Conservation (phyloP, 1,139 yeast species). For the Diutina ranongensis region DNA sequence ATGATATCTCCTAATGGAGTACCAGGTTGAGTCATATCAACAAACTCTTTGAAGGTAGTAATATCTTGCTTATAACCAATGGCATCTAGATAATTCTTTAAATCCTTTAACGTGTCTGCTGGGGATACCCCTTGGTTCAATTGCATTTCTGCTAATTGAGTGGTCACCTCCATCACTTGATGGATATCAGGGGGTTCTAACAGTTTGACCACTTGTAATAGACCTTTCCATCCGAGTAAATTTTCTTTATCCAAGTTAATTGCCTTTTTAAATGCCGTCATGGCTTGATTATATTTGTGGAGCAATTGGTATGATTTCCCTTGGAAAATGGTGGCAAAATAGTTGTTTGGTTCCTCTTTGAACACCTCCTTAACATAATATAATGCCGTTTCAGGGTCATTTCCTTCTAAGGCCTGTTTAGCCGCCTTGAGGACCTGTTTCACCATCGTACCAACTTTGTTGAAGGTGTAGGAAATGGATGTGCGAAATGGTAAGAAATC, state of each 20-base stretch:
- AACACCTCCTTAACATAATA: constrained; percentile 41
- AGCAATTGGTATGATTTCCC: constrained; percentile 48
- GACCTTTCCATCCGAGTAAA: constrained; percentile 74
- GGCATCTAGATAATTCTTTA: constrained; percentile 31
- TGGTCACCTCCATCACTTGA: constrained; percentile 36
- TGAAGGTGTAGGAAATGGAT: not conserved
- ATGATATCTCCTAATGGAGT: constrained; percentile 44
- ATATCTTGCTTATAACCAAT: constrained; percentile 20
- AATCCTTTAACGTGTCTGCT: constrained; percentile 36
- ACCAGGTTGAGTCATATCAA: constrained; percentile 52
- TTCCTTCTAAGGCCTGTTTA: constrained; percentile 41
- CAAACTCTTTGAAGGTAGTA: constrained; percentile 32
- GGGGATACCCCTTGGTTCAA: constrained; percentile 24
- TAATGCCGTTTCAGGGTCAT: constrained; percentile 49
- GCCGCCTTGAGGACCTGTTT: constrained; percentile 47
- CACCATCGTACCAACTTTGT: constrained; percentile 11
- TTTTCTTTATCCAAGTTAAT: constrained; percentile 42
- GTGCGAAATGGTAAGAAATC: not conserved
- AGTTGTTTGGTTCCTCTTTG: constrained; percentile 42
- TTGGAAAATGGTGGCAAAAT: constrained; percentile 51
- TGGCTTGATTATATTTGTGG: constrained; percentile 31
- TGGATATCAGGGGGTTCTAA: constrained; percentile 23
- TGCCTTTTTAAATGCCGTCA: constrained; percentile 43
- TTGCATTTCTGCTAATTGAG: constrained; percentile 15
- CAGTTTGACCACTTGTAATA: constrained; percentile 24